Evolutionary conservation across 2,329 filamentous ascomycete genomes (phyloP).

Genomic region (Fusarium chaquense): DNA sequence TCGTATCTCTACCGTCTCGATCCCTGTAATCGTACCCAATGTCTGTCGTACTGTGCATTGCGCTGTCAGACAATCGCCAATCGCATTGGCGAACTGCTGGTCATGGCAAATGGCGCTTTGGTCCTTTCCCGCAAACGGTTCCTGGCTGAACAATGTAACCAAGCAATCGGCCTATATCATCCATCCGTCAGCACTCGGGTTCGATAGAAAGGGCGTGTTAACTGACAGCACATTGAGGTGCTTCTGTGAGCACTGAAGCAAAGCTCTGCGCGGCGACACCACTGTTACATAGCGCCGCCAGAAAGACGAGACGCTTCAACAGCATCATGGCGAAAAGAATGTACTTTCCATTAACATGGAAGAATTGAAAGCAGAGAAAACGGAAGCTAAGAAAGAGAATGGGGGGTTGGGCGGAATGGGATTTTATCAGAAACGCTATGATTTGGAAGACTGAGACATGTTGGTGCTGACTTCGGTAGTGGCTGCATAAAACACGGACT

Average conservation of each 20-base stretch:
- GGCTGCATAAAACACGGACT: background rate
- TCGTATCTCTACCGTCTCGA: accelerated
- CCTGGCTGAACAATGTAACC: background rate
- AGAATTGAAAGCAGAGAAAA: background rate
- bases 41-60: constrained; percentile 17
- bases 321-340: background rate
- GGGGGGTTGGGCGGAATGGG: background rate
- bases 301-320: background rate
- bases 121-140: background rate
- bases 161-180: background rate
- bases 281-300: background rate
- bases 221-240: background rate
- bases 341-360: background rate
- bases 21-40: background rate
- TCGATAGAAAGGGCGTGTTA: background rate
- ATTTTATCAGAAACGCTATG: background rate
- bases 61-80: constrained; percentile 4
- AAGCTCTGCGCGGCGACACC: background rate
- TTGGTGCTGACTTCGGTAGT: constrained; percentile 1
- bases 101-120: background rate
- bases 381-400: background rate
- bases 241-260: background rate
- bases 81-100: background rate
- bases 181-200: background rate
- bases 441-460: background rate